Conservation (phyloP, 2,329 filamentous ascomycete species). For the Herpomyces periplanetae region DNA sequence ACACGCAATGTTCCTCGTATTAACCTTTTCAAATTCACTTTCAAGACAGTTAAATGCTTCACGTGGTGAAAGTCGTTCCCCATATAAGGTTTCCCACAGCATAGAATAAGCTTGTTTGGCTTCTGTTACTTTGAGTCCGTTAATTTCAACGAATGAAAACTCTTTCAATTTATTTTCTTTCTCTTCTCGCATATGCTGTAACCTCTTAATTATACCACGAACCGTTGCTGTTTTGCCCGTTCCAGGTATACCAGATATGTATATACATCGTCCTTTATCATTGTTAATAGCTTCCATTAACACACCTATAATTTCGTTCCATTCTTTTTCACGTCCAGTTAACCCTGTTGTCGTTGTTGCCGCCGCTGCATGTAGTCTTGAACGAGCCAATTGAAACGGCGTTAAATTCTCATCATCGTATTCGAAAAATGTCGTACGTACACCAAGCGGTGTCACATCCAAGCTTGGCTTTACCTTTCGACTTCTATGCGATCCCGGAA, state of each 20-base stretch:
- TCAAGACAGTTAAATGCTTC: slow-evolving; percentile 72
- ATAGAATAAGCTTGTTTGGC: slow-evolving; percentile 82
- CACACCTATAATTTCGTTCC: slow-evolving; percentile 62
- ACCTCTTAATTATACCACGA: slow-evolving; percentile 54
- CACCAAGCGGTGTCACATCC: too few species aligned
- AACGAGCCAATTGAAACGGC: slow-evolving; percentile 64
- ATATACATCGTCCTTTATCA: slow-evolving; percentile 77
- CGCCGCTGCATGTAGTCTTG: slow-evolving; percentile 60
- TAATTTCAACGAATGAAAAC: slow-evolving; percentile 97
- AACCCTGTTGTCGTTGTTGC: slow-evolving; percentile 59
- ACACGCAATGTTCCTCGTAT: slow-evolving; percentile 58
- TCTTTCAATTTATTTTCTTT: too few species aligned
- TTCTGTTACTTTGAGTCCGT: slow-evolving; percentile 97
- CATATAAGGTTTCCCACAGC: slow-evolving; percentile 78
- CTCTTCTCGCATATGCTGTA: slow-evolving; percentile 59
- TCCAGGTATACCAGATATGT: slow-evolving; percentile 91
- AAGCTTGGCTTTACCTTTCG: too few species aligned
- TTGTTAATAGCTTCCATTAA: slow-evolving; percentile 77
- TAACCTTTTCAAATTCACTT: slow-evolving; percentile 64
- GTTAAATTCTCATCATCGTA: too few species aligned
- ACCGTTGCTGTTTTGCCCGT: slow-evolving; percentile 94
- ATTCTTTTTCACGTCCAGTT: slow-evolving; percentile 69
- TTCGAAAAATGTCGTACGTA: too few species aligned
- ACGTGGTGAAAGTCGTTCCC: slow-evolving; percentile 57
- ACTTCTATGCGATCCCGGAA: too few species aligned